Conservation (phyloP, 257 asterid species). For the Forsythia viridissima region DNA sequence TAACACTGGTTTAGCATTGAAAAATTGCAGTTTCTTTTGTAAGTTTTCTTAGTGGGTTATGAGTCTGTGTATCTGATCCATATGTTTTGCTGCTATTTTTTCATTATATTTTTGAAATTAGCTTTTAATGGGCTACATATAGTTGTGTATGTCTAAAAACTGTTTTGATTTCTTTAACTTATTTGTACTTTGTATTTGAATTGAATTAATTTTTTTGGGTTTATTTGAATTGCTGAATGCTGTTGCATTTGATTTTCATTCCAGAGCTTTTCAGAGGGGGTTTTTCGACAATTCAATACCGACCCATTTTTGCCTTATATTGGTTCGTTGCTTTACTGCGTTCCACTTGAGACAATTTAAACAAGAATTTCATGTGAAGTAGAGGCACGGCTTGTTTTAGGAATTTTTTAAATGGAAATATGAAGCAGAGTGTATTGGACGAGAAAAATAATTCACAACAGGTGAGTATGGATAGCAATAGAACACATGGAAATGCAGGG, state of each 20-base stretch:
- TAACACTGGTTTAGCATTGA: neutral
- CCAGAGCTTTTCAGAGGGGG: constrained; percentile 53
- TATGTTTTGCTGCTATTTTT: neutral
- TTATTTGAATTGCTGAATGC: constrained; percentile 22
- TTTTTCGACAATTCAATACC: constrained; percentile 16
- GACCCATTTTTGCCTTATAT: neutral
- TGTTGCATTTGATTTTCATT: constrained; percentile 17
- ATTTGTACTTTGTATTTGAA: neutral
- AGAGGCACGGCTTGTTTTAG: constrained; percentile 60
- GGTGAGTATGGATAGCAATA: constrained; percentile 37
- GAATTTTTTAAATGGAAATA: constrained; percentile 52
- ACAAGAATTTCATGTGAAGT: constrained; percentile 45
- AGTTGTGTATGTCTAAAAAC: neutral
- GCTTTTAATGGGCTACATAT: neutral
- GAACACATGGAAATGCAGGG: constrained; percentile 38
- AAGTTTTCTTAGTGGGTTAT: constrained; percentile 3
- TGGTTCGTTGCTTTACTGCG: neutral
- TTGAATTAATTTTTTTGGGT: neutral
- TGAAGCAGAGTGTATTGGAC: constrained; percentile 43
- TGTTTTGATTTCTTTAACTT: neutral
- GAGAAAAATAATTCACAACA: constrained; percentile 48
- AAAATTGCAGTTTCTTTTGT: neutral
- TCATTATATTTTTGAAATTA: constrained; percentile 13
- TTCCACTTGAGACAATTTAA: neutral
- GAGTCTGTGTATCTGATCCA: constrained; percentile 46